Evolutionary conservation across 805 yeast species (phyloP).

Genomic region (Candida ascalaphidarum): DNA sequence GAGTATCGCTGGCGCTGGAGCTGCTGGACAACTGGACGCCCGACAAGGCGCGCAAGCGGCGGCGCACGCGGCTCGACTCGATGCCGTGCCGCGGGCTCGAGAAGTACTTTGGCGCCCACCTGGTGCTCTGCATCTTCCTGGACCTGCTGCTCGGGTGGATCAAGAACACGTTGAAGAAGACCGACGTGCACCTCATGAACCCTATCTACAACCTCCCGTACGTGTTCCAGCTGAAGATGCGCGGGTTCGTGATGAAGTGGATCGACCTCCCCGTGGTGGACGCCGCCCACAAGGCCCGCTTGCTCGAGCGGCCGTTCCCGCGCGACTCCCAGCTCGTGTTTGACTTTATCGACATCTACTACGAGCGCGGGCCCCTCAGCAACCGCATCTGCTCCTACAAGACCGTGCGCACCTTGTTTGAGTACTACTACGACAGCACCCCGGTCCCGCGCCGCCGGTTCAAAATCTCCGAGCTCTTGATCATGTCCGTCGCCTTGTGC

Average conservation of each 20-base stretch:
- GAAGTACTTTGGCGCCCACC: constrained; percentile 27
- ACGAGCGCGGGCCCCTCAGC: constrained; percentile 12
- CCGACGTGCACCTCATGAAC: constrained; percentile 8
- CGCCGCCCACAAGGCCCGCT: constrained; percentile 3
- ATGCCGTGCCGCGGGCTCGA: too few relatives aligned
- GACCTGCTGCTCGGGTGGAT: constrained; percentile 26
- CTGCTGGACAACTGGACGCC: too few relatives aligned
- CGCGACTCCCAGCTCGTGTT: constrained; percentile 12
- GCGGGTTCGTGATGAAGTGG: constrained; percentile 7
- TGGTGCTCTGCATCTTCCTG: constrained; percentile 26
- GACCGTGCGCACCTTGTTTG: too few relatives aligned
- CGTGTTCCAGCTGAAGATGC: constrained; percentile 10
- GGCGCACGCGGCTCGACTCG: too few relatives aligned
- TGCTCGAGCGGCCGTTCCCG: constrained; percentile 8
- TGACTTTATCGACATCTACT: constrained; percentile 12
- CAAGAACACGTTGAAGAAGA: constrained; percentile 12
- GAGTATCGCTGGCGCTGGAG: too few relatives aligned
- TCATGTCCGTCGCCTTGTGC: constrained; percentile 21
- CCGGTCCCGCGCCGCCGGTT: constrained; percentile 7
- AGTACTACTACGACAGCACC: too few relatives aligned
- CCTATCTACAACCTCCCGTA: constrained; percentile 23
- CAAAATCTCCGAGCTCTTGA: constrained; percentile 22
- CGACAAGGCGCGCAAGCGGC: too few relatives aligned
- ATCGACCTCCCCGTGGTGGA: constrained; percentile 4
- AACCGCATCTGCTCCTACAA: constrained; percentile 12